Base-by-base conservation (phyloP, 2,329 filamentous ascomycete genomes). In the Akanthomyces uredinophilus region DNA sequence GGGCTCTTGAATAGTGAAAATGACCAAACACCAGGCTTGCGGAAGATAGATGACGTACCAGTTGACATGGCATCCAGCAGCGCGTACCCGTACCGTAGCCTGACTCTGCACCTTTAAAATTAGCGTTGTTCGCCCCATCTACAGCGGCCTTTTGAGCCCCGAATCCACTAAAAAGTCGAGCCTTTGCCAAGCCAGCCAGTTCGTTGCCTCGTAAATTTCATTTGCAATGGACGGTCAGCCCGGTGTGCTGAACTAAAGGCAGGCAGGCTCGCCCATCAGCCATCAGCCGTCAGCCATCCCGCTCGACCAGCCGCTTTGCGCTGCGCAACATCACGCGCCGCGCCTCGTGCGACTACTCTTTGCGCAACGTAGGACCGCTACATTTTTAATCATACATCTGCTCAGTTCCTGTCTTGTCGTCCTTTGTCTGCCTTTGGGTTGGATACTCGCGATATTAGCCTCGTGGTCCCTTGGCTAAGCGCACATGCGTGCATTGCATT, bases 271-370 rank as follows among this genome's bases (percentile, higher is more conserved):
- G 7, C 4, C n/a, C 29, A 8, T 37, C 49, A 29, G n/a, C 27
- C 35, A 32, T 24, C 35, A n/a, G n/a, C 51, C 51, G 24, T 18
- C 20, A 37, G 14, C 37, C 22, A 39, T n/a, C 16, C 14, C n/a
- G n/a, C n/a, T n/a, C 41, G 22, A 24, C 6, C 27, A 47, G 22
- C 27, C 20, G 2, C 39, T 44, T 46, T 53, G 37, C 49, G 57
- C 57, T 52, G 47, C 47, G 22, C 57, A 60, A 53, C 49, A 52
- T 60, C 57, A 60, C 57, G 57, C 57, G 57, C 57, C 37, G 57
- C 44, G 5, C 16, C 27, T 8, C 43, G 57, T 60, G 57, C 37
- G 29, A 60, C 57, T 16, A 20, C 32, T 50, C 27, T 14, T 41
- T 18, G 37, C 52, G 27, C 47, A 53, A 52, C 39, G 16, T 24